Evolutionary conservation across 2,329 filamentous ascomycete genomes (phyloP), one percentile per base, ranked within the genome.

Genomic region (Chrysoporthe austroafricana): DNA sequence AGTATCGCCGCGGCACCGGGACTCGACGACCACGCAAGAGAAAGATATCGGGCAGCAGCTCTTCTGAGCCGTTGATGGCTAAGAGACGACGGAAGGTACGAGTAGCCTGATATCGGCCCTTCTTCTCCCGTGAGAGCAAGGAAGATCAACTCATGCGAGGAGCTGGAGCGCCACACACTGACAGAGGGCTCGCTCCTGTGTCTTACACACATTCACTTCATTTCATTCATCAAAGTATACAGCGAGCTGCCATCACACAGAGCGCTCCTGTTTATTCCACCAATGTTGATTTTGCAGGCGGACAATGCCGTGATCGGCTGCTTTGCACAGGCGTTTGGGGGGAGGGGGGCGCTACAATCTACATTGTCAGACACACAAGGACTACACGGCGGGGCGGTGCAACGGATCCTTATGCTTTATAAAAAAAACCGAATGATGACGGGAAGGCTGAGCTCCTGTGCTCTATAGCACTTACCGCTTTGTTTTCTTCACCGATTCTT

Each of bases 1-100:
- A 77, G 72, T 36, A 32, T 36, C 46, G 42, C 42, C n/a, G 34
- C n/a, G 21, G 44, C 18, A 11, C 11, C 39, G 26, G 36, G 63
- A n/a, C 21, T 46, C 43, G 9, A 36, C 43, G n/a, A 39, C 11
- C 54, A 16, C n/a, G 6, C 34, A 39, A 60, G 46, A 59, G 16
- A 18, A 62, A 32, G 13, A 21, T 36, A 39, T 39, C n/a, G 18
- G 18, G n/a, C 42, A 34, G 54, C 21, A 61, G 21, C 39, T 61
- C 21, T 7, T 18, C 21, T 7, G 32, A 48, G 13, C 16, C 18
- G 16, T 18, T 21, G 4, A 32, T 39, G 42, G 34, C 18, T 26
- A 54, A 34, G n/a, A 36, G 39, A 36, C 39, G 3, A 13, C 62
- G 36, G 36, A 57, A 46, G 26, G 26, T 18, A 46, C 7, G 18